Conservation (phyloP, 441 rosid genomes). For the California macrophylla region DNA sequence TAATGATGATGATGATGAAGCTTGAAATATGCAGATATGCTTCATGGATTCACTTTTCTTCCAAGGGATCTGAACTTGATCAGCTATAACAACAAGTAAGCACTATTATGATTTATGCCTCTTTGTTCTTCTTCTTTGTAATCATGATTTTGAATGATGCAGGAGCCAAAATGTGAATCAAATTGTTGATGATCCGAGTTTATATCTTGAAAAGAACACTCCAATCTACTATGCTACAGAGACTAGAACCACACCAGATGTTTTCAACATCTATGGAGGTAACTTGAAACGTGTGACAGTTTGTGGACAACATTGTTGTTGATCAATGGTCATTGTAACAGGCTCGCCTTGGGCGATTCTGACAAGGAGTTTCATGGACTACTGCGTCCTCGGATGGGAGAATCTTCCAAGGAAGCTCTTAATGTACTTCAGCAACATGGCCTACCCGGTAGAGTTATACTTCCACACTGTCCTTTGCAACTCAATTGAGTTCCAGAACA, state of each 20-base stretch:
- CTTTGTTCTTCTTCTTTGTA: no score
- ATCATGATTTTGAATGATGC: slow-evolving; percentile 9
- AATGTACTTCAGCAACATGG: slow-evolving; percentile 44
- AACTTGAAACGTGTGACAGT: no score
- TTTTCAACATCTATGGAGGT: slow-evolving; percentile 36
- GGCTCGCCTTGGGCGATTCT: slow-evolving; percentile 52
- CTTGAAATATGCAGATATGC: slow-evolving; percentile 28
- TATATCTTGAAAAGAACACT: slow-evolving; percentile 29
- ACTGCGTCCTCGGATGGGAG: slow-evolving; percentile 45
- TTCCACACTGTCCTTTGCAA: slow-evolving; percentile 52
- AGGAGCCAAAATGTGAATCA: slow-evolving; percentile 29
- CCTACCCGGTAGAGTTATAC: slow-evolving; percentile 38
- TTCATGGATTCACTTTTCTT: slow-evolving; percentile 33
- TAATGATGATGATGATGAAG: neutral
- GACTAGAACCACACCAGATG: slow-evolving; percentile 31
- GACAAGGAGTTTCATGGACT: slow-evolving; percentile 34
- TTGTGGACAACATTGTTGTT: neutral
- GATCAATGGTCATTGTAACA: slow-evolving; percentile 13
- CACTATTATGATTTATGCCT: neutral
- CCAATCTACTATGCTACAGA: slow-evolving; percentile 33
- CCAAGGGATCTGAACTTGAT: slow-evolving; percentile 43
- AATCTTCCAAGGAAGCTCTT: slow-evolving; percentile 45
- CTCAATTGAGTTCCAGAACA: slow-evolving; percentile 37
- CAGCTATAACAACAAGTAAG: slow-evolving; percentile 16
- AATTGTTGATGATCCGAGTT: slow-evolving; percentile 36